phyloP scores from a whole-genome alignment of 164 flowering plant species.

The Buxus sempervirens region DNA sequence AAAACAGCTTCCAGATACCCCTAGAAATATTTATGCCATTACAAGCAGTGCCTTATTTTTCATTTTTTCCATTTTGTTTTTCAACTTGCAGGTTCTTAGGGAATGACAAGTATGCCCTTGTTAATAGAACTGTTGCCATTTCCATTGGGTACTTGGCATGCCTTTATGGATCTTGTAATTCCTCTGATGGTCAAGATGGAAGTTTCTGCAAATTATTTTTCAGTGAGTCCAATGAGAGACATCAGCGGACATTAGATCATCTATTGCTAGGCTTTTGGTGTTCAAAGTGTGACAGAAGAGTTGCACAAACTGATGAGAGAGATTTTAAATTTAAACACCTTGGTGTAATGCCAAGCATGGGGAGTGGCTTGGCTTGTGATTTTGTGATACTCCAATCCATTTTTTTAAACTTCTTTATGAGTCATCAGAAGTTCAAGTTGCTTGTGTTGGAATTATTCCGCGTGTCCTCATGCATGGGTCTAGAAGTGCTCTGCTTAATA shows the following conservation, averaged over 20 bases:
- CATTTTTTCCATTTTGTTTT: background rate
- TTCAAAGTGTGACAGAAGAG: slow-evolving; percentile 61
- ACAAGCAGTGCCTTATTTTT: background rate
- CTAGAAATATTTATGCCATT: background rate
- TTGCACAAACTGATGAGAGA: slow-evolving; percentile 14
- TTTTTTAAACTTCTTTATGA: slow-evolving; percentile 64
- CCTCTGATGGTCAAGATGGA: slow-evolving; percentile 20
- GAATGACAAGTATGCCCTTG: slow-evolving; percentile 43
- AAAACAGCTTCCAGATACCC: too few species aligned
- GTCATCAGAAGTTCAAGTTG: slow-evolving; percentile 83
- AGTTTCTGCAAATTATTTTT: slow-evolving; percentile 52
- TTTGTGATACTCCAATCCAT: slow-evolving; percentile 46
- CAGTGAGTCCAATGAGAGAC: slow-evolving; percentile 23
- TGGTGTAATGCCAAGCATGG: slow-evolving; percentile 23
- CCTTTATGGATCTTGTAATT: slow-evolving; percentile 51
- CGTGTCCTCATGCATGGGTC: slow-evolving; percentile 66
- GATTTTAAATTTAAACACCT: slow-evolving; percentile 15
- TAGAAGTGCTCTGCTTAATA: slow-evolving; percentile 34
- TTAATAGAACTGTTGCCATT: slow-evolving; percentile 47
- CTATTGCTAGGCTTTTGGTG: slow-evolving; percentile 71
- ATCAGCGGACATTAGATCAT: slow-evolving; percentile 27
- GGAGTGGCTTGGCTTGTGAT: slow-evolving; percentile 28
- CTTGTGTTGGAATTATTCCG: slow-evolving; percentile 55
- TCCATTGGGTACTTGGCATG: slow-evolving; percentile 81
- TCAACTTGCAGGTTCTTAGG: slow-evolving; percentile 44